Evolutionary conservation across 768 basidiomycete genomes (phyloP).

Genomic region (Serendipita indica): DNA sequence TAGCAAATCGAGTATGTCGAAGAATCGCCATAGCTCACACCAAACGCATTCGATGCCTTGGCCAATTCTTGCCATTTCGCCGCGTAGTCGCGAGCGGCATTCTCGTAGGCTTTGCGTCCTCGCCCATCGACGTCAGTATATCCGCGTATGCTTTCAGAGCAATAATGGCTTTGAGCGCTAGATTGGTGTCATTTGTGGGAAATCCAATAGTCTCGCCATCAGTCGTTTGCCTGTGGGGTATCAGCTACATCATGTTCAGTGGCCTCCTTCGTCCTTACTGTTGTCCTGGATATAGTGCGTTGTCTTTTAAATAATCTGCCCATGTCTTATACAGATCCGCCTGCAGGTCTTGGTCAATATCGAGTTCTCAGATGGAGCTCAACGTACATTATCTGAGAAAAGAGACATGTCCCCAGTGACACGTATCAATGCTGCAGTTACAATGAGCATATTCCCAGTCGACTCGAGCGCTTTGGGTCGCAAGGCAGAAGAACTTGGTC

Average conservation of each 20-base stretch:
- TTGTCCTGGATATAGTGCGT: slow-evolving; percentile 36
- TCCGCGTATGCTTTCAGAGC: slow-evolving; percentile 50
- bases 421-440: neutral
- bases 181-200: slow-evolving; percentile 48
- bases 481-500: neutral
- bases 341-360: too few species aligned
- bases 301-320: slow-evolving; percentile 43
- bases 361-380: too few species aligned
- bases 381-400: too few species aligned
- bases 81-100: slow-evolving; percentile 26
- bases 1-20: slow-evolving; percentile 44
- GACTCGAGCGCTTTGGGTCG: neutral
- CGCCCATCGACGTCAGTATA: slow-evolving; percentile 26
- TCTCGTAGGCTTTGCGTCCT: slow-evolving; percentile 14
- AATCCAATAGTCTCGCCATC: slow-evolving; percentile 10
- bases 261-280: slow-evolving; percentile 25
- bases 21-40: neutral
- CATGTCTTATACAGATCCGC: slow-evolving; percentile 41
- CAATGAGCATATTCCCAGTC: neutral
- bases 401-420: neutral
- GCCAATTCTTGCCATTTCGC: slow-evolving; percentile 39
- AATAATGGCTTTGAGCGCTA: slow-evolving; percentile 56
- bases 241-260: slow-evolving; percentile 6
- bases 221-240: neutral
- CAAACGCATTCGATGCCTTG: slow-evolving; percentile 30